phyloP scores from a whole-genome alignment of 2,329 filamentous ascomycete species.

The Albifimbria verrucaria region DNA sequence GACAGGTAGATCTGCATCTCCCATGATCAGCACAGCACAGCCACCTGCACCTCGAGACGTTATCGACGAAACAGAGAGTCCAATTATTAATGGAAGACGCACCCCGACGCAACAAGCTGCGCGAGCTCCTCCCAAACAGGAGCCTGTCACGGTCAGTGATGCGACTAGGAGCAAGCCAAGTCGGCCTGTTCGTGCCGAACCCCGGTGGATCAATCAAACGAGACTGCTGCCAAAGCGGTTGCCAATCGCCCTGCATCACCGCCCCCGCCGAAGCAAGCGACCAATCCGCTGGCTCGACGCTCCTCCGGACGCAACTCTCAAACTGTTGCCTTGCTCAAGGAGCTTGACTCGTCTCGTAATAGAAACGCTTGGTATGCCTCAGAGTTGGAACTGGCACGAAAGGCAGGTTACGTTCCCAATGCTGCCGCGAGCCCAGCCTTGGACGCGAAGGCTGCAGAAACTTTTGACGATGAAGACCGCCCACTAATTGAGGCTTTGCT shows the following conservation, averaged over 20 bases:
- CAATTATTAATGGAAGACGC: constrained; percentile 56
- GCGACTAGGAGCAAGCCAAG: constrained; percentile 29
- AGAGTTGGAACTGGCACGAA: constrained; percentile 85
- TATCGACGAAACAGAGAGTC: constrained; percentile 44
- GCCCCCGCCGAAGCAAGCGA: constrained; percentile 52
- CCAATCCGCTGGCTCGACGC: constrained; percentile 57
- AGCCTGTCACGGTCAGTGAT: constrained; percentile 24
- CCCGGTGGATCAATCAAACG: constrained; percentile 66
- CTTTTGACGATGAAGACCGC: constrained; percentile 87
- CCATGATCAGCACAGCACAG: constrained; percentile 28
- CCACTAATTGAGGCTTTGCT: constrained; percentile 89
- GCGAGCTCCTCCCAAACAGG: constrained; percentile 33
- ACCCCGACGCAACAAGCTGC: constrained; percentile 48
- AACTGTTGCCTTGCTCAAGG: constrained; percentile 75
- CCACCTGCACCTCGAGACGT: constrained; percentile 38
- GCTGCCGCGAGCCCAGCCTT: constrained; percentile 67
- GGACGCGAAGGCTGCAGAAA: constrained; percentile 72
- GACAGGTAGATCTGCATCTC: constrained; percentile 32
- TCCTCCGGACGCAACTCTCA: constrained; percentile 61
- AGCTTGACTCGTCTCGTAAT: constrained; percentile 79
- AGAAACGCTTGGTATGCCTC: constrained; percentile 97
- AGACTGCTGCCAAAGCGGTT: constrained; percentile 44
- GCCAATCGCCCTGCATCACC: constrained; percentile 50
- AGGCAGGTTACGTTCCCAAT: constrained; percentile 79
- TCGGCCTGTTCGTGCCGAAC: constrained; percentile 48